phyloP scores from a whole-genome alignment of 768 basidiomycete species.

The Psilocybe azurescens region DNA sequence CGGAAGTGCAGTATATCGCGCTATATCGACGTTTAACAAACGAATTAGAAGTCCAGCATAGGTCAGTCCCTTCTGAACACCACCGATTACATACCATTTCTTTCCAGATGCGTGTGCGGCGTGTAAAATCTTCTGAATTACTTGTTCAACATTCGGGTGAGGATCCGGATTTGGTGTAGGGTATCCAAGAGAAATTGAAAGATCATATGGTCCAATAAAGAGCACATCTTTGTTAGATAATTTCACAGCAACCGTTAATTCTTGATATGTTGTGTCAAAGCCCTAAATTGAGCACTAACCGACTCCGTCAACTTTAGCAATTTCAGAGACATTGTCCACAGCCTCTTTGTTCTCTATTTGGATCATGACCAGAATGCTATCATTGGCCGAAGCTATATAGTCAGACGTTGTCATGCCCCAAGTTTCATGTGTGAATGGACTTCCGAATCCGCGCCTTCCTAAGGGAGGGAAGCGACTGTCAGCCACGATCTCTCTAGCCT shows the following conservation, averaged over 20 bases:
- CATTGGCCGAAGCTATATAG: conserved; percentile 61
- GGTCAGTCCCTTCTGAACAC: not conserved
- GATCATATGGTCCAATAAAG: conserved; percentile 72
- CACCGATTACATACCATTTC: conserved; percentile 55
- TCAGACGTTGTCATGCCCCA: conserved; percentile 60
- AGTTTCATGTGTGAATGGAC: conserved; percentile 60
- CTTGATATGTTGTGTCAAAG: conserved; percentile 16
- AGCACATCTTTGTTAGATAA: conserved; percentile 38
- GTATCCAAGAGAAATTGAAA: conserved; percentile 66
- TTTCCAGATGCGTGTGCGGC: conserved; percentile 58
- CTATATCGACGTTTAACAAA: conserved; percentile 6
- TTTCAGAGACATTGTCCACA: conserved; percentile 61
- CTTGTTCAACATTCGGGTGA: conserved; percentile 64
- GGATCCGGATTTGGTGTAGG: conserved; percentile 67
- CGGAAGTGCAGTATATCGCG: conserved; percentile 33
- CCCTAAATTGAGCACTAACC: conserved; percentile 39
- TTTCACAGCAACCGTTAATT: conserved; percentile 5
- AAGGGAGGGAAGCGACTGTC: conserved; percentile 67
- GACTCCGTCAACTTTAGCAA: conserved; percentile 65
- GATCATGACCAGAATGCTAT: conserved; percentile 58
- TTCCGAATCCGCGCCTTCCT: conserved; percentile 70
- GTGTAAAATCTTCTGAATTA: conserved; percentile 58
- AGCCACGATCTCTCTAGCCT: conserved; percentile 59
- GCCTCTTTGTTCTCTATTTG: conserved; percentile 73
- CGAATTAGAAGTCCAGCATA: not conserved